These are phyloP conservation scores for Saturnispora diversa DNA, from an alignment of 805 yeast species.

Conservation along the genomic window DNA sequence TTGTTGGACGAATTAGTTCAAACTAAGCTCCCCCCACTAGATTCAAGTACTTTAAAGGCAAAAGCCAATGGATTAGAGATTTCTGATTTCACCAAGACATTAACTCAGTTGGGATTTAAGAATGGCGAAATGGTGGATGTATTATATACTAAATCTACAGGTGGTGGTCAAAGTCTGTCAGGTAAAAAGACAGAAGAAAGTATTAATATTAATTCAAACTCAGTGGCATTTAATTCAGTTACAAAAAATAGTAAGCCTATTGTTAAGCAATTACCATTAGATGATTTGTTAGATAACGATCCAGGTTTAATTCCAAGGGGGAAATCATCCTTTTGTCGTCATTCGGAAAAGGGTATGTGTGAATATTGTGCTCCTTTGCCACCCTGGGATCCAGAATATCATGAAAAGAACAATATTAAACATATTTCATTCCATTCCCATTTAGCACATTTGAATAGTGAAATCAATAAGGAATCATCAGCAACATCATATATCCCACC, in stretches of 20 bases:
- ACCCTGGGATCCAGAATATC: conserved; percentile 83
- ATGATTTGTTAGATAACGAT: conserved; percentile 52
- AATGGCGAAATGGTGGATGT: conserved; percentile 56
- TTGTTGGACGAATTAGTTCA: conserved; percentile 23
- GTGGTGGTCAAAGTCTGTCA: conserved; percentile 10
- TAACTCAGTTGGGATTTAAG: conserved; percentile 40
- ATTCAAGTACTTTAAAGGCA: conserved; percentile 7
- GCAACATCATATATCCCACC: conserved; percentile 74
- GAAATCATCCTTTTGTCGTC: conserved; percentile 63
- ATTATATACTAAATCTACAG: conserved; percentile 24
- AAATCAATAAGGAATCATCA: conserved; percentile 50
- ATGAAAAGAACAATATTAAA: conserved; percentile 67
- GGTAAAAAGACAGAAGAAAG: conserved; percentile 10
- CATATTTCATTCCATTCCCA: conserved; percentile 84
- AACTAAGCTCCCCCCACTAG: conserved; percentile 26
- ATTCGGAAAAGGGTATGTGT: conserved; percentile 94
- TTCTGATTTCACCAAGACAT: conserved; percentile 16
- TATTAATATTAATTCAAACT: neutral
- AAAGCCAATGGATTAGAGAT: neutral
- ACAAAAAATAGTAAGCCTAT: conserved; percentile 10
- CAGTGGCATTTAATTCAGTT: conserved; percentile 9
- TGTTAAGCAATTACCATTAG: conserved; percentile 52
- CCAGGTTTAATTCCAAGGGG: conserved; percentile 68
- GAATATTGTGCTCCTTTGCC: conserved; percentile 94
- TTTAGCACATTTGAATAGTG: conserved; percentile 61